A percentile compares a stretch with the other conserved stretches of the same genome.
phyloP scores from a whole-genome alignment of 148 eudicot species.

The Pharnaceum exiguum region DNA sequence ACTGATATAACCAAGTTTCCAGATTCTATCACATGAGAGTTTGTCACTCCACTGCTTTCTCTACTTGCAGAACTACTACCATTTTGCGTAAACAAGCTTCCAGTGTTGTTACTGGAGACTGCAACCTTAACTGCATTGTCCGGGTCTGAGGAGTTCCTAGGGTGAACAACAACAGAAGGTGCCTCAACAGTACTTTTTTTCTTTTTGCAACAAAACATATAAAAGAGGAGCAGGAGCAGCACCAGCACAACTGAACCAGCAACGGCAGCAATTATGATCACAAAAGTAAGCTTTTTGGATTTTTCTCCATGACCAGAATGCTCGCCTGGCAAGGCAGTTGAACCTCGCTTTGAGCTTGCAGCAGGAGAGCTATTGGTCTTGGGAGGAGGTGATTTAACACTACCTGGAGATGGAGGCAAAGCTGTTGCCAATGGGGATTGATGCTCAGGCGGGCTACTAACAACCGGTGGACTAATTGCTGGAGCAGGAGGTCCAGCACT shows the following conservation, averaged over 20 bases:
- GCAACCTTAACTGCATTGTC: conserved; percentile 42
- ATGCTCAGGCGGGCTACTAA: conserved; percentile 14
- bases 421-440: conserved; percentile 18
- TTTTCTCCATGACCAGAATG: neutral
- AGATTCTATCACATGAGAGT: conserved; percentile 39
- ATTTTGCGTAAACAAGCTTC: conserved; percentile 27
- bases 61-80: conserved; percentile 25
- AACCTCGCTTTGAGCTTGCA: conserved; percentile 8
- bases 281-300: conserved; percentile 16
- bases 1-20: conserved; percentile 54
- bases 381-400: conserved; percentile 14
- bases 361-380: conserved; percentile 11
- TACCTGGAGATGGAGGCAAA: conserved; percentile 20
- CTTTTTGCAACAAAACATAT: conserved; percentile 33
- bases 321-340: conserved; percentile 10
- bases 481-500: conserved; percentile 21
- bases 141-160: conserved; percentile 42
- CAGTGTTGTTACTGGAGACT: conserved; percentile 28
- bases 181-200: conserved; percentile 13
- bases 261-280: conserved; percentile 23
- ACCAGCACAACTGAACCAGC: conserved; percentile 14
- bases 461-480: conserved; percentile 16
- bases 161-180: conserved; percentile 43
- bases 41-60: conserved; percentile 17
- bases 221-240: conserved; percentile 22